Evolutionary conservation across 768 basidiomycete species (phyloP), one percentile per base, ranked within the genome.

Genomic region (Tylopilus subfusipes): DNA sequence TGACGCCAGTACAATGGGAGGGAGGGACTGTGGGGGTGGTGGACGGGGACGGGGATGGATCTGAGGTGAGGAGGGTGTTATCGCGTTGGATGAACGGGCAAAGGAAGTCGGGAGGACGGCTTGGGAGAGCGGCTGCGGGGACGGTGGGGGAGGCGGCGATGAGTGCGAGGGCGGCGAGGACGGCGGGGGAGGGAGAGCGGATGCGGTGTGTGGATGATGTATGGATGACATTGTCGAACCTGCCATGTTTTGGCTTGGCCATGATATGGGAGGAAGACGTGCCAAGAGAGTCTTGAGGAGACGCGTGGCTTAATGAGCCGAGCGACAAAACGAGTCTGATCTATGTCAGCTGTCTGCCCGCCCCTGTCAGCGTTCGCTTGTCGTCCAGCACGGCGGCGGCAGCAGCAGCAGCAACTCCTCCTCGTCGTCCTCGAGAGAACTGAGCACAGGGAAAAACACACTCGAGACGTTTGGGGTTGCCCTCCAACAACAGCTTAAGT

Each of bases 81-180:
- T 70, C 55, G 43, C 55, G 54, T 30, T 64, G 68, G 57, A 80
- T 65, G 21, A 73, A 75, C 1, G 84, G 86, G 56, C 84, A 87
- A 40, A 86, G 77, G 59, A 87, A 87, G 49, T 76, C 58, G n/a
- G 78, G 83, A 1, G 83, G 82, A 22, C 74, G 19, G 0, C 65
- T 61, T 49, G 19, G 5, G 68, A 61, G 19, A 74, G 68, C 9
- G 84, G 83, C 80, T 62, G 77, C 69, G 38, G 70, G 81, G 4
- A 73, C 56, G 25, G 76, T 63, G n/a, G 78, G 69, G 12, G 80
- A 70, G 5, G 80, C 70, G 8, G 76, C 82, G 57, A 86, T 71
- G 63, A 80, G 71, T 24, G 84, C 83, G 38, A 87, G 76, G 46
- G 82, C 67, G 3, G 83, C 77, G 56, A 86, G 75, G 54, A 84